Percentiles rank a stretch among this genome's conserved stretches.
These are phyloP conservation scores for Selenicereus undatus DNA, from an alignment of 148 eudicot species.

Conservation along the genomic window DNA sequence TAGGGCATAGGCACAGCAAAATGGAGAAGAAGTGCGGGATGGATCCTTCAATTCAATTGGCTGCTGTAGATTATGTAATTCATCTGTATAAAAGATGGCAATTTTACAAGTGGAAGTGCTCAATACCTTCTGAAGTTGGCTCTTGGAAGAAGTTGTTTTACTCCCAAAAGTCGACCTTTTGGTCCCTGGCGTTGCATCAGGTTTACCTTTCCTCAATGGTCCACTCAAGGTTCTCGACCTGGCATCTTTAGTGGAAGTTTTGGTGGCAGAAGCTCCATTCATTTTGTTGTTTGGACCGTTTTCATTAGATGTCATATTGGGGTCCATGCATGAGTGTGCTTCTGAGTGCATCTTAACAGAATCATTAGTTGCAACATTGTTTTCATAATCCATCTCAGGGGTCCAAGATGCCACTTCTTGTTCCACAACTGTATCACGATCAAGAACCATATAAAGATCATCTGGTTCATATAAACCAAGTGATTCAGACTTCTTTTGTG, in stretches of 20 bases:
- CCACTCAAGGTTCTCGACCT: constrained; percentile 42
- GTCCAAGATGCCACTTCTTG: constrained; percentile 48
- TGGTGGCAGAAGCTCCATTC: constrained; percentile 32
- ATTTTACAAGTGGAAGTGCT: not conserved
- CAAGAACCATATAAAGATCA: constrained; percentile 66
- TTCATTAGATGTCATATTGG: constrained; percentile 24
- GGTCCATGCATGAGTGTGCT: constrained; percentile 28
- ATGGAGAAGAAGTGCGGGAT: not conserved
- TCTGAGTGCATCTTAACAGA: constrained; percentile 27
- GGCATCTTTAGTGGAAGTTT: constrained; percentile 38
- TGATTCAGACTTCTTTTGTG: constrained; percentile 33
- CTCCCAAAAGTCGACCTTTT: constrained; percentile 43
- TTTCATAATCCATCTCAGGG: constrained; percentile 58
- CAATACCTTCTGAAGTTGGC: constrained; percentile 58
- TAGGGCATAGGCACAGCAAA: not conserved
- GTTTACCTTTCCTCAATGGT: constrained; percentile 46
- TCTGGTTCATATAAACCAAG: constrained; percentile 48
- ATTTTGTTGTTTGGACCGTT: constrained; percentile 33
- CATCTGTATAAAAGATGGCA: not conserved
- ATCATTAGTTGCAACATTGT: constrained; percentile 24
- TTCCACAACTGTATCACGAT: constrained; percentile 44
- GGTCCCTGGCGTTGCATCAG: constrained; percentile 40
- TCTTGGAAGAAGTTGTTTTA: constrained; percentile 40
- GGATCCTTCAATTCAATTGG: not conserved
- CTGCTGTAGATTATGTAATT: not conserved